Base-by-base conservation (phyloP, 441 rosid species). In the Kokia cookei region DNA sequence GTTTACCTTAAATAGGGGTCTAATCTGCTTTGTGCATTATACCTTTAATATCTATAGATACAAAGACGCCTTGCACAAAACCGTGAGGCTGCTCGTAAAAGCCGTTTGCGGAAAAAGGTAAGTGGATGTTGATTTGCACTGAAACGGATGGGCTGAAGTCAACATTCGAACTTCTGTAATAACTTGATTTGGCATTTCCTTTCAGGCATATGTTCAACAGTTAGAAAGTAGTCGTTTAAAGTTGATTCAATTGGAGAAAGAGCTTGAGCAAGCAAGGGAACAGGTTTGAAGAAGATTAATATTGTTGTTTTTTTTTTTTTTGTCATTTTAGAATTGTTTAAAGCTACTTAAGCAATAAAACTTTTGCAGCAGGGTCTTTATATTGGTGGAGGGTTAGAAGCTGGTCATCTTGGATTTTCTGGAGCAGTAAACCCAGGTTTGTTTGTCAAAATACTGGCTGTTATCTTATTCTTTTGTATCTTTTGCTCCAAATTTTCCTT, bases 41-140 rank as follows among this genome's bases (percentile, higher is more conserved):
- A 65, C 71, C 75, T 67, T 74, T n/a, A 55, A 59, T 75, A 19
- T 81, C 58, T 59, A 57, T 78, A 93, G 98, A 79, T 90, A 76
- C 97, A 92, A 79, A 91, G 98, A 80, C 90, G 99, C 65, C 97
- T 96, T 65, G 98, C 98, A 37, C 98, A 93, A 83, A 96, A 96
- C 48, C 97, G 98, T 2, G 98, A 96, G 82, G 99, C 99, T 83
- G 98, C 99, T 62, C 95, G 97, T 73, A 96, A 96, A 83, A 89
- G 97, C 80, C 99, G 98, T 71, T 54, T 93, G 82, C 89, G 98
- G 76, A 96, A 93, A 82, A 96, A 96, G 91, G 99, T 93, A 82
- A 26, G 62, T 32, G 43, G 43, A 64, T 42, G 58, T 54, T 43
- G 17, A 19, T 35, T 32, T 60, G 67, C 13, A 72, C 6, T 76